Evolutionary conservation across 805 yeast species (phyloP), one percentile per base, ranked within the genome.

Genomic region (Spathaspora arborariae): DNA sequence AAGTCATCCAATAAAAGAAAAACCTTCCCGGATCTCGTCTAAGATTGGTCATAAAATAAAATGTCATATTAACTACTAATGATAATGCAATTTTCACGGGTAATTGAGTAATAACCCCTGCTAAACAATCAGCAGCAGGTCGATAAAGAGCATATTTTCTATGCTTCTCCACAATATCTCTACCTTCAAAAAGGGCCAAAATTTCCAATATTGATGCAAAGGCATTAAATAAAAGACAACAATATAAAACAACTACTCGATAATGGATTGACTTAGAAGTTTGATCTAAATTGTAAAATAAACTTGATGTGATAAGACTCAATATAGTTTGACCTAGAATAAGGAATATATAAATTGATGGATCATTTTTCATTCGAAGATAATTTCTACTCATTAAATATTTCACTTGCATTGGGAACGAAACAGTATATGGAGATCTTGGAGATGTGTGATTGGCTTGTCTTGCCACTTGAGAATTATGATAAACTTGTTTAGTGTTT

Each of bases 101-200:
- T 49, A 86, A 62, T 43, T 80, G 84, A 2, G 87, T 75, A 3
- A 84, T 49, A 40, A 81, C 69, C 4, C 80, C 69, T 0, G 88
- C 83, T 3, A 86, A 54, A 1, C 88, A 85, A 57, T 85, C 92
- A 2, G 88, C 81, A 11, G 88, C 75, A 2, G 91, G 90, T 48
- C 82, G 81, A 60, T 84, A 88, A 48, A 86, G 74, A 0, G 88
- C 81, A 55, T 83, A 87, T 42, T 76, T 75, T 56, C 82, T 81
- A 59, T 87, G 95, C 57, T 87, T 86, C 55, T 77, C 78, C 21
- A 84, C 75, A 51, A 87, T 80, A 22, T 84, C 80, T 66, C 85
- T 79, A 47, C 77, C 78, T 49, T 79, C 78, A 55, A 80, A 83
- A 46, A 82, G 66, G 8, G 76, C 62, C 56, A 82, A 72, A 48